A percentile compares a stretch with the other conserved stretches of the same genome.
These are phyloP conservation scores for Piper betle DNA, from an alignment of 164 flowering plant genomes.

Conservation along the genomic window DNA sequence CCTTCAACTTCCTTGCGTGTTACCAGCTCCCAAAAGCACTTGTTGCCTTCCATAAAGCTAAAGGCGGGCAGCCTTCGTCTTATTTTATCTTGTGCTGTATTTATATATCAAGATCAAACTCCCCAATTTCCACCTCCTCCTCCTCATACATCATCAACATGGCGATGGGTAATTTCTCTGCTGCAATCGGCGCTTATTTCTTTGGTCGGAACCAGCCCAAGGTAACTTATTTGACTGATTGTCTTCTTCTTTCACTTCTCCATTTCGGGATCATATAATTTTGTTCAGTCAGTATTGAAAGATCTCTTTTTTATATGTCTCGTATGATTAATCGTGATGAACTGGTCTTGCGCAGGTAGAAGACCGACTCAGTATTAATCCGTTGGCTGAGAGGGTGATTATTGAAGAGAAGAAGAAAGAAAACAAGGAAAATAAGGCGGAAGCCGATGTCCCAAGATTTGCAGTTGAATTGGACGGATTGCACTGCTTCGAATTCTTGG, in stretches of 20 bases:
- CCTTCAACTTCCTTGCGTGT: neutral
- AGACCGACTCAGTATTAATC: slow-evolving; percentile 1
- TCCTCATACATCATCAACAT: neutral
- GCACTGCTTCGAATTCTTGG: slow-evolving; percentile 29
- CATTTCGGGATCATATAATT: neutral
- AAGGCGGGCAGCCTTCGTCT: neutral
- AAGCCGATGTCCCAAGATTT: slow-evolving; percentile 10
- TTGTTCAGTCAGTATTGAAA: neutral
- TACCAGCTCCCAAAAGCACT: too few species aligned
- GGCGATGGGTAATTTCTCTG: slow-evolving; percentile 11
- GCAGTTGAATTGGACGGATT: slow-evolving; percentile 37
- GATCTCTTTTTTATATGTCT: neutral
- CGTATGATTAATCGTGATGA: neutral
- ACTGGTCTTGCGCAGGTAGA: slow-evolving; percentile 7
- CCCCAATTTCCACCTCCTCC: neutral
- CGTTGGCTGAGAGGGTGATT: neutral
- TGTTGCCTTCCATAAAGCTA: neutral
- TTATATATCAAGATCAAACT: neutral
- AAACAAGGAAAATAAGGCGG: slow-evolving; percentile 7
- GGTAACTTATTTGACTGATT: slow-evolving; percentile 10
- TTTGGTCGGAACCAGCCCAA: slow-evolving; percentile 9
- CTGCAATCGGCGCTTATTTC: slow-evolving; percentile 17
- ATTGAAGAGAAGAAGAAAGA: neutral
- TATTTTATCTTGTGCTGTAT: neutral
- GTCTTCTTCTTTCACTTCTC: neutral